These are phyloP conservation scores for Alternaria dauci DNA, from an alignment of 2,329 filamentous ascomycete species.

Conservation along the genomic window DNA sequence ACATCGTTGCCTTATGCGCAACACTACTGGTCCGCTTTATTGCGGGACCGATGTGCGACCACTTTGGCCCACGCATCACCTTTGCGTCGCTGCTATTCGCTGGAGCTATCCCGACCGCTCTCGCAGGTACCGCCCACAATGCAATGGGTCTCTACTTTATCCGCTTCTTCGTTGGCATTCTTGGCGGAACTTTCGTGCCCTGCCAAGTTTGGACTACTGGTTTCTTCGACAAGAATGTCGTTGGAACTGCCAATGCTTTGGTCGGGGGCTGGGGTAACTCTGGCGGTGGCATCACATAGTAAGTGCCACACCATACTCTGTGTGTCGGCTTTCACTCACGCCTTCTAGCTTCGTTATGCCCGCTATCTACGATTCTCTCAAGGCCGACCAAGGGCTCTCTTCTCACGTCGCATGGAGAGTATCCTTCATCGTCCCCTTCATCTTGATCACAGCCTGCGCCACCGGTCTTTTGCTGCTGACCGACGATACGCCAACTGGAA, in stretches of 20 bases:
- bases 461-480: conserved; percentile 76
- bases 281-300: conserved; percentile 87
- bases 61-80: conserved; percentile 79
- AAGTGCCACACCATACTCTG: conserved; percentile 11
- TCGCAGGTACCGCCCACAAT: conserved; percentile 78
- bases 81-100: conserved; percentile 80
- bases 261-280: conserved; percentile 87
- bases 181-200: conserved; percentile 80
- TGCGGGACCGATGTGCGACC: conserved; percentile 85
- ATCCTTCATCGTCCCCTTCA: conserved; percentile 82
- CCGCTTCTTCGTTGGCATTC: conserved; percentile 82
- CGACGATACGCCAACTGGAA: conserved; percentile 82
- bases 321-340: conserved; percentile 16
- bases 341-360: conserved; percentile 78
- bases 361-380: conserved; percentile 81
- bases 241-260: conserved; percentile 86
- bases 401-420: conserved; percentile 81
- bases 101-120: conserved; percentile 81
- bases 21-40: conserved; percentile 76
- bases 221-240: conserved; percentile 92
- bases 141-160: conserved; percentile 73
- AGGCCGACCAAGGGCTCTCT: conserved; percentile 65
- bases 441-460: conserved; percentile 73
- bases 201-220: conserved; percentile 93
- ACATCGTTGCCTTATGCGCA: conserved; percentile 76